Percentiles rank a stretch among this genome's conserved stretches.
phyloP scores from a whole-genome alignment of 2,329 filamentous ascomycete genomes.

The Cladosporium austrohemisphaericum region DNA sequence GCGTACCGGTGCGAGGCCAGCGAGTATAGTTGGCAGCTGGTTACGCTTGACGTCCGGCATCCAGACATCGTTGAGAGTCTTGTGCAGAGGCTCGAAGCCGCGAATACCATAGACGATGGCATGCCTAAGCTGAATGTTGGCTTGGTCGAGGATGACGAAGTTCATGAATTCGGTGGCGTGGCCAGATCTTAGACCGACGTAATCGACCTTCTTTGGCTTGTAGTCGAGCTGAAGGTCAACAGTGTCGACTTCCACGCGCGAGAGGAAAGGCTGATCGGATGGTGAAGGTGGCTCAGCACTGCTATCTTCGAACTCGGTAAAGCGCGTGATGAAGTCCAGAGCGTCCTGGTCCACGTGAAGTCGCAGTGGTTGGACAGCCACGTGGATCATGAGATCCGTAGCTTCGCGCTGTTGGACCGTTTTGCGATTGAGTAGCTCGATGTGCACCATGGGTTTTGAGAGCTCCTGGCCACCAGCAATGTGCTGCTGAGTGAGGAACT shows the following conservation, averaged over 20 bases:
- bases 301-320: slow-evolving; percentile 96
- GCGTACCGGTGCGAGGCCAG: slow-evolving; percentile 83
- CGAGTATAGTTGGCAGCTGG: slow-evolving; percentile 83
- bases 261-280: slow-evolving; percentile 64
- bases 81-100: slow-evolving; percentile 84
- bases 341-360: slow-evolving; percentile 97
- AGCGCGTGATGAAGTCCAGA: slow-evolving; percentile 91
- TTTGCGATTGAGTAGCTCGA: slow-evolving; percentile 83
- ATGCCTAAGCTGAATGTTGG: slow-evolving; percentile 79
- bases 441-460: slow-evolving; percentile 81
- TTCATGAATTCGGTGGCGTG: slow-evolving; percentile 99
- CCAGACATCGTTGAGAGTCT: slow-evolving; percentile 93
- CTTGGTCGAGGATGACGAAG: slow-evolving; percentile 85
- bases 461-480: slow-evolving; percentile 75
- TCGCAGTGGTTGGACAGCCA: slow-evolving; percentile 74
- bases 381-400: slow-evolving; percentile 72
- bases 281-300: slow-evolving; percentile 38
- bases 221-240: slow-evolving; percentile 88
- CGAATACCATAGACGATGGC: slow-evolving; percentile 89
- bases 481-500: slow-evolving; percentile 90
- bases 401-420: slow-evolving; percentile 80
- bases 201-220: slow-evolving; percentile 97
- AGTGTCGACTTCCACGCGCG: slow-evolving; percentile 80
- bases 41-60: slow-evolving; percentile 87
- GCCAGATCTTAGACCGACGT: slow-evolving; percentile 84